phyloP scores from a whole-genome alignment of 805 yeast species.

The Wickerhamomyces tratensis region DNA sequence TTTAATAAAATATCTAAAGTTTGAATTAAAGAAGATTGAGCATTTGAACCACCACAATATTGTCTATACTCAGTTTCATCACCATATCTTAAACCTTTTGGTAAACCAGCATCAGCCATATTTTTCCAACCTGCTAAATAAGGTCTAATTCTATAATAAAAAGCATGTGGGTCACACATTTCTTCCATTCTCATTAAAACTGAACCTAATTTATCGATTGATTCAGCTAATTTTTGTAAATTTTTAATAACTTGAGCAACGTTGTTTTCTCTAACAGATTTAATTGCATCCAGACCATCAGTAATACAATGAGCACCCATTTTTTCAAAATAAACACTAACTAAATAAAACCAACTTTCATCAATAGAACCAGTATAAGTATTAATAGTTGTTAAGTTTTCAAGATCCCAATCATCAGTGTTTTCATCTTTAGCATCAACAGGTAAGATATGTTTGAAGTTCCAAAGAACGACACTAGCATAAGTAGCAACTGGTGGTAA shows the following conservation, averaged over 20 bases:
- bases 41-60: constrained; percentile 88
- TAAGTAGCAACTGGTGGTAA: constrained; percentile 86
- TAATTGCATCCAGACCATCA: constrained; percentile 59
- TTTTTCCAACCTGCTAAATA: constrained; percentile 91
- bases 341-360: constrained; percentile 90
- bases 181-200: constrained; percentile 79
- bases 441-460: constrained; percentile 57
- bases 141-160: constrained; percentile 80
- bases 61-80: constrained; percentile 42
- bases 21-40: constrained; percentile 86
- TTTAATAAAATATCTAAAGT: constrained; percentile 69
- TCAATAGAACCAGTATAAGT: constrained; percentile 88
- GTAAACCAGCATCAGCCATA: constrained; percentile 80
- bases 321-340: constrained; percentile 78
- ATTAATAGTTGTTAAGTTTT: constrained; percentile 65
- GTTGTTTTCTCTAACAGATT: constrained; percentile 40
- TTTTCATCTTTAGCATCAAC: constrained; percentile 13
- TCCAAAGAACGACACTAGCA: constrained; percentile 85
- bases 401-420: constrained; percentile 33
- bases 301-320: constrained; percentile 66
- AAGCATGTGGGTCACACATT: constrained; percentile 90
- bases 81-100: constrained; percentile 73
- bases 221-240: constrained; percentile 61
- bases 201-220: constrained; percentile 64
- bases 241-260: constrained; percentile 28